Percentiles rank a stretch among this genome's conserved stretches.
phyloP scores from a whole-genome alignment of 2,329 filamentous ascomycete genomes.

The Bimuria novae-zelandiae region DNA sequence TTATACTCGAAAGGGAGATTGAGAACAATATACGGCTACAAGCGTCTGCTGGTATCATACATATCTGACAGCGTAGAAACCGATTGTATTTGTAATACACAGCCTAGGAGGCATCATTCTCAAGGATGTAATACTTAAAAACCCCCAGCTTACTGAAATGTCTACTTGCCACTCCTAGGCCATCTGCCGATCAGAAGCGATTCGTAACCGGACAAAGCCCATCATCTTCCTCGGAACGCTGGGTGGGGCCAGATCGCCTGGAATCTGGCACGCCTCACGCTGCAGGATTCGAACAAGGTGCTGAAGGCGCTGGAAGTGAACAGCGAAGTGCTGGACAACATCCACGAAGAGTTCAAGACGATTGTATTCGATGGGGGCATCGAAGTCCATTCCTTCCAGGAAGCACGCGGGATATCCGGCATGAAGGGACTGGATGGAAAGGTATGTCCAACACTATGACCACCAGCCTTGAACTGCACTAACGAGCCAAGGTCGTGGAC shows the following conservation, averaged over 20 bases:
- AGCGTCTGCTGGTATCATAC: too few species aligned
- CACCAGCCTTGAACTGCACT: too few species aligned
- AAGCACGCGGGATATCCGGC: conserved; percentile 29
- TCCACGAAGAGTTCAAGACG: conserved; percentile 43
- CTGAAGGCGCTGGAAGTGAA: conserved; percentile 39
- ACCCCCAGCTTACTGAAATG: conserved; percentile 1
- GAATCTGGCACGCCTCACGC: conserved; percentile 36
- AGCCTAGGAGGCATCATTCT: conserved; percentile 47
- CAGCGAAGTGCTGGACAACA: conserved; percentile 45
- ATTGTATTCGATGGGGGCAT: conserved; percentile 28
- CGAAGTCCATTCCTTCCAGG: conserved; percentile 48
- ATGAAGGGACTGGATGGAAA: conserved; percentile 44
- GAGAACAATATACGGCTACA: too few species aligned
- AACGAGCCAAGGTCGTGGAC: conserved; percentile 46
- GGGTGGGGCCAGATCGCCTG: conserved; percentile 42
- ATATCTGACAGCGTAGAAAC: conserved; percentile 33
- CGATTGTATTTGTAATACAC: conserved; percentile 46
- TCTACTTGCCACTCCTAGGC: conserved; percentile 33
- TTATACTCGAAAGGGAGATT: too few species aligned
- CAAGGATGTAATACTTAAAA: conserved; percentile 39
- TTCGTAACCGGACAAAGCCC: conserved; percentile 31
- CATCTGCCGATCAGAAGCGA: conserved; percentile 32
- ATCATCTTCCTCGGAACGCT: conserved; percentile 50
- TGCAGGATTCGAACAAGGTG: conserved; percentile 45
- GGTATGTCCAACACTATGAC: conserved; percentile 25